Evolutionary conservation across 2,329 filamentous ascomycete genomes (phyloP).

Genomic region (Zasmidium citrigriseum): DNA sequence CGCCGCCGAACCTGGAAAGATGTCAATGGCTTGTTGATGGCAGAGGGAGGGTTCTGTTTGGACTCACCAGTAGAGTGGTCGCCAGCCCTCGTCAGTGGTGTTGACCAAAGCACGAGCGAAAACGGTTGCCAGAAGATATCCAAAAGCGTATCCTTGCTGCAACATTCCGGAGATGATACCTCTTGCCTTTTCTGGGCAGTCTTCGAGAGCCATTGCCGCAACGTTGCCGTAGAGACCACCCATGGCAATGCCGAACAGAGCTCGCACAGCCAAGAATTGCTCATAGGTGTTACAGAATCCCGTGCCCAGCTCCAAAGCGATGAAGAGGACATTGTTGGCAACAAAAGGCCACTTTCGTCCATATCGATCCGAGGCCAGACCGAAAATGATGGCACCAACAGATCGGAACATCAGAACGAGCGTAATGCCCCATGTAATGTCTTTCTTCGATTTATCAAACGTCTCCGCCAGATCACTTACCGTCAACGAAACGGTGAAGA

Average conservation of each 20-base stretch:
- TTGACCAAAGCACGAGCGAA: slow-evolving; percentile 62
- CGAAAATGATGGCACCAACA: slow-evolving; percentile 60
- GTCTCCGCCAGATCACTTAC: slow-evolving; percentile 54
- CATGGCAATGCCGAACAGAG: slow-evolving; percentile 66
- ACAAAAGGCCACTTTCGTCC: slow-evolving; percentile 53
- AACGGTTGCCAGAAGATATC: slow-evolving; percentile 57
- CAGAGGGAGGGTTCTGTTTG: not conserved
- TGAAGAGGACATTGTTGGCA: slow-evolving; percentile 62
- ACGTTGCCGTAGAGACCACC: slow-evolving; percentile 64
- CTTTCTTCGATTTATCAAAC: slow-evolving; percentile 56
- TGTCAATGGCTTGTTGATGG: not conserved
- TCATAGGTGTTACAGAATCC: slow-evolving; percentile 61
- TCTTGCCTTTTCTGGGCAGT: slow-evolving; percentile 59
- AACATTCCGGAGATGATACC: slow-evolving; percentile 64
- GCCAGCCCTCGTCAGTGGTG: slow-evolving; percentile 78
- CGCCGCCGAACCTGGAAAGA: slow-evolving; percentile 82
- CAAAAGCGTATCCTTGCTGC: slow-evolving; percentile 66
- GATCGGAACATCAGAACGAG: slow-evolving; percentile 63
- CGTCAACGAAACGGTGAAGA: slow-evolving; percentile 63
- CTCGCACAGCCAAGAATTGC: slow-evolving; percentile 60
- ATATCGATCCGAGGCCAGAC: slow-evolving; percentile 39
- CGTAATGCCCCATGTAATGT: slow-evolving; percentile 62
- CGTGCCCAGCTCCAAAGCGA: slow-evolving; percentile 61
- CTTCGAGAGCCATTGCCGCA: slow-evolving; percentile 63
- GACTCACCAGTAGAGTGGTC: slow-evolving; percentile 56